Evolutionary conservation across 140 eudicot species (phyloP), one percentile per base, ranked within the genome.

Genomic region (Ambrosia hybrid): DNA sequence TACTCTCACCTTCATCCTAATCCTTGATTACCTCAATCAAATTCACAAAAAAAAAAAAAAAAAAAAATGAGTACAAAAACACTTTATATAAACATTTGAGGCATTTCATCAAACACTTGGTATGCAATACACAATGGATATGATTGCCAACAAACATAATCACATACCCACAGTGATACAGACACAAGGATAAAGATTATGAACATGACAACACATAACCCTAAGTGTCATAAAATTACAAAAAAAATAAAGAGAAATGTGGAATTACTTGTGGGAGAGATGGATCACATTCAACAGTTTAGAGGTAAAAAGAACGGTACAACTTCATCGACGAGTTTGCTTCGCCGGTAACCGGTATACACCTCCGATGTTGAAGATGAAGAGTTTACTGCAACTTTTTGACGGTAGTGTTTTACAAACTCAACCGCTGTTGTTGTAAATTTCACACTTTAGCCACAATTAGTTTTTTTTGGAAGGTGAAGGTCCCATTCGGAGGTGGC

Each of bases 1-100:
- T 6, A 85, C 80, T 65, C 49, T 87, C 74, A 67, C 57, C 95
- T 87, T 92, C 95, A 87, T 87, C 51, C 45, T 71, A 65, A 69
- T 51, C 46, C 75, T 81, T 48, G 38, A 61, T 62, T n/a, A 36
- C 46, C 64, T 51, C 70, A 9, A 63, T 12, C 26, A 70, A 68
- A 76, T 56, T 72, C 72, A 72, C 0, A 49, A 6, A 11, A 11
- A 16, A 69, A 34, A 12, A 59, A 12, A 34, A 0, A 48, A 48
- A 2, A 34, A 12, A 59, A 26, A 21, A 4, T 8, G 12, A 55
- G 7, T 12, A 53, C 17, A 55, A 4, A 15, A 0, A 15, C 7
- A 55, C 30, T 14, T 11, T 8, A 0, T 3, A 6, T 7, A 8
- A 7, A 15, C 16, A 39, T 9, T 39, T 3, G 17, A 16, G 53